A percentile compares a stretch with the other conserved stretches of the same genome.
These are phyloP conservation scores for Syzygium oleosum DNA, from an alignment of 345 rosid species.

Conservation along the genomic window DNA sequence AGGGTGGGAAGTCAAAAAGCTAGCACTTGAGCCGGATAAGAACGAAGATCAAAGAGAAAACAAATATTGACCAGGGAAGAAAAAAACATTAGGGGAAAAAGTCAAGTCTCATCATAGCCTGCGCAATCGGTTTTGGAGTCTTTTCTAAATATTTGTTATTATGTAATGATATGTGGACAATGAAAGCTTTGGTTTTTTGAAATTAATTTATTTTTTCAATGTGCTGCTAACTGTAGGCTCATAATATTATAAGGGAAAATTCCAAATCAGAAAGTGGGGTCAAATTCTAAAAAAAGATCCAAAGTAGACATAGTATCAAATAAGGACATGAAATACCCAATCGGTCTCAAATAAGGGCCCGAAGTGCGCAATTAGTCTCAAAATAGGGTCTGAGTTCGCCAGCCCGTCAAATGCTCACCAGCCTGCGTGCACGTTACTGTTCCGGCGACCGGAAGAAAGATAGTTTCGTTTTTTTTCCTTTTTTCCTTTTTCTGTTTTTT, in stretches of 20 bases:
- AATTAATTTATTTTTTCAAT: neutral
- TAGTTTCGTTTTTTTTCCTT: too few species aligned
- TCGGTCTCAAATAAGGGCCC: too few species aligned
- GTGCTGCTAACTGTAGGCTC: neutral
- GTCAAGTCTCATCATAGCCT: neutral
- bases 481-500: too few species aligned
- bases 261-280: too few species aligned
- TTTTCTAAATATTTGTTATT: neutral
- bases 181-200: neutral
- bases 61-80: neutral
- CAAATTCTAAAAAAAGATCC: too few species aligned
- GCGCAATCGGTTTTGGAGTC: neutral
- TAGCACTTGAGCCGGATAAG: neutral
- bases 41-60: neutral
- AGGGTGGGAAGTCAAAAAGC: neutral
- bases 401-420: too few species aligned
- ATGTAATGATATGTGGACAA: neutral
- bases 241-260: neutral
- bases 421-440: too few species aligned
- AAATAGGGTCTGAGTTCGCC: too few species aligned
- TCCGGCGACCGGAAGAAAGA: too few species aligned
- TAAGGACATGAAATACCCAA: too few species aligned
- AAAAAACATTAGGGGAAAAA: neutral
- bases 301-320: too few species aligned
- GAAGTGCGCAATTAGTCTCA: too few species aligned